Evolutionary conservation across 2,329 filamentous ascomycete species (phyloP).

Genomic region (Fusarium nurragi): DNA sequence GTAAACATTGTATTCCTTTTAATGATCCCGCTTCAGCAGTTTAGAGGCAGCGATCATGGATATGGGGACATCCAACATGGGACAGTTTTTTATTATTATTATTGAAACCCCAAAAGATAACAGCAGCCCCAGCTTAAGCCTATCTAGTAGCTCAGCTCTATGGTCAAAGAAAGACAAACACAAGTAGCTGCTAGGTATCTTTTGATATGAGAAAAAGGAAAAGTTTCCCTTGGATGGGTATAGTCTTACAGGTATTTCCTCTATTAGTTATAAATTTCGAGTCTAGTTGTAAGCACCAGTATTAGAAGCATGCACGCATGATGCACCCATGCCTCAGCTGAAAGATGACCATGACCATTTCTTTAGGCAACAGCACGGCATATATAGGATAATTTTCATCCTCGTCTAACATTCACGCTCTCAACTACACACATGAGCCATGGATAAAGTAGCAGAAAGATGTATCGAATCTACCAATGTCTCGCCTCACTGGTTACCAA

Average conservation of each 20-base stretch:
- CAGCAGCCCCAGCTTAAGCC: too few species aligned
- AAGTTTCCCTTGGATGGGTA: too few species aligned
- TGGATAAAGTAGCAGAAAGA: conserved; percentile 8
- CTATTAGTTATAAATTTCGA: background rate
- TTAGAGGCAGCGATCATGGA: too few species aligned
- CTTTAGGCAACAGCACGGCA: conserved; percentile 8
- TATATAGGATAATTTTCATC: background rate
- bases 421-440: accelerated
- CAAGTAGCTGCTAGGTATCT: too few species aligned
- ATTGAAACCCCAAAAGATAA: too few species aligned
- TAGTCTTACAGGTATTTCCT: background rate
- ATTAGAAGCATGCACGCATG: background rate
- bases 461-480: conserved; percentile 25
- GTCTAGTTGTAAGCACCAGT: background rate
- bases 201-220: too few species aligned
- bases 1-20: too few species aligned
- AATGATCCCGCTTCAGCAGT: too few species aligned
- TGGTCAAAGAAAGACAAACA: too few species aligned
- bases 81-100: too few species aligned
- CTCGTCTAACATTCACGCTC: accelerated
- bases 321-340: conserved; percentile 4
- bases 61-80: too few species aligned
- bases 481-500: conserved; percentile 38
- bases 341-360: conserved; percentile 10
- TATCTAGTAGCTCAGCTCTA: too few species aligned